These are phyloP conservation scores for Somion occarium DNA, from an alignment of 1,284 basidiomycete species.

Conservation along the genomic window DNA sequence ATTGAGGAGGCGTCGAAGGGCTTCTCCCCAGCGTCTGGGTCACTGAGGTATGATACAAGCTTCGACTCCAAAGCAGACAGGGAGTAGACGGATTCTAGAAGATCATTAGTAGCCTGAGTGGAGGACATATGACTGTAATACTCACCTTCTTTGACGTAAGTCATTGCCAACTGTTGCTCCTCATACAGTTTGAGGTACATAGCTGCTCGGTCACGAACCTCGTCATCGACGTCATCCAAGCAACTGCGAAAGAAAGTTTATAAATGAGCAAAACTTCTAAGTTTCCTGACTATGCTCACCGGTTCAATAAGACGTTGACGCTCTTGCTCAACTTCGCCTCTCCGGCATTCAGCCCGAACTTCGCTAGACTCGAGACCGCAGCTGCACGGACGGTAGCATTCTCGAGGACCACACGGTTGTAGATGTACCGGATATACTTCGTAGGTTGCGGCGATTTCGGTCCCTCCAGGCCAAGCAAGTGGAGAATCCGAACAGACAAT, in stretches of 20 bases:
- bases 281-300: slow-evolving; percentile 42
- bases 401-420: slow-evolving; percentile 98
- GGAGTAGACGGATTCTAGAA: slow-evolving; percentile 86
- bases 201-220: slow-evolving; percentile 96
- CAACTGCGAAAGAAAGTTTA: slow-evolving; percentile 54
- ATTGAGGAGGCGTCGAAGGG: slow-evolving; percentile 81
- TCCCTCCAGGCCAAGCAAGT: slow-evolving; percentile 93
- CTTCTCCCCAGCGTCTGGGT: slow-evolving; percentile 59
- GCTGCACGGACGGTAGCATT: slow-evolving; percentile 98
- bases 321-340: slow-evolving; percentile 82
- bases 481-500: slow-evolving; percentile 94
- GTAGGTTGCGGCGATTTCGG: slow-evolving; percentile 94
- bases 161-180: slow-evolving; percentile 76
- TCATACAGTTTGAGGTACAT: slow-evolving; percentile 87
- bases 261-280: slow-evolving; percentile 8
- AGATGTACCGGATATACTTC: slow-evolving; percentile 99
- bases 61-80: slow-evolving; percentile 83
- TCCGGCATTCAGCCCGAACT: slow-evolving; percentile 89
- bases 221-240: slow-evolving; percentile 97
- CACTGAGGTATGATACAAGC: slow-evolving; percentile 86
- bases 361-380: slow-evolving; percentile 91
- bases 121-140: neutral
- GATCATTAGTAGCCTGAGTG: neutral
- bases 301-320: slow-evolving; percentile 79
- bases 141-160: slow-evolving; percentile 88